phyloP scores from a whole-genome alignment of 345 rosid genomes.

The Citrus glauca region DNA sequence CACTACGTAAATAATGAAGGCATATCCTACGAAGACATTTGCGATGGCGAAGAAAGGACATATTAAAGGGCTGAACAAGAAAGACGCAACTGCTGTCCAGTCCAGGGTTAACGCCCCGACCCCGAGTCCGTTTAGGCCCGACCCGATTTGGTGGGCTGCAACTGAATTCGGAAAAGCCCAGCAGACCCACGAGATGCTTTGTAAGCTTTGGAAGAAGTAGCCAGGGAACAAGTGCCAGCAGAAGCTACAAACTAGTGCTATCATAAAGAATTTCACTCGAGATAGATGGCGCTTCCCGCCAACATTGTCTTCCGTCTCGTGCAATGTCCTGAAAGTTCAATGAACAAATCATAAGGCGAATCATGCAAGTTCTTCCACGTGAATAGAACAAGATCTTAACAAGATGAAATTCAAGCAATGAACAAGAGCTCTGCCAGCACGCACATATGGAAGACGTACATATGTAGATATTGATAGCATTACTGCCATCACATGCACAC shows the following conservation, averaged over 20 bases:
- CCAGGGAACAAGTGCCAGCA: constrained; percentile 37
- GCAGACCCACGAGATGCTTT: constrained; percentile 41
- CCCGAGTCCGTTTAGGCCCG: constrained; percentile 38
- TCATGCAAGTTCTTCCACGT: no score
- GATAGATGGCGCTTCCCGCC: constrained; percentile 23
- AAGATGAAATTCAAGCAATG: no score
- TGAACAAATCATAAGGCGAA: not conserved
- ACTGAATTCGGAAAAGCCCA: constrained; percentile 36
- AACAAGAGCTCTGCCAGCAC: no score
- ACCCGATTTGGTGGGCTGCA: constrained; percentile 44
- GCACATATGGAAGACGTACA: no score
- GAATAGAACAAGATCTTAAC: no score
- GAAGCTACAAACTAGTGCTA: constrained; percentile 38
- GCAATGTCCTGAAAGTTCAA: constrained; percentile 32
- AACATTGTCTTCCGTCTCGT: constrained; percentile 28
- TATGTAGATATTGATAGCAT: no score
- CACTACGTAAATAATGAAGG: constrained; percentile 26
- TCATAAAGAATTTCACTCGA: constrained; percentile 36
- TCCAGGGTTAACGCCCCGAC: constrained; percentile 36
- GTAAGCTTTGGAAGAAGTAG: constrained; percentile 33
- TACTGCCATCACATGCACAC: no score
- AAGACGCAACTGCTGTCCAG: constrained; percentile 40
- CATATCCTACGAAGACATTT: constrained; percentile 37
- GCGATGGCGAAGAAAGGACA: constrained; percentile 42
- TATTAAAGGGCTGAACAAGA: constrained; percentile 37